Base-by-base conservation (phyloP, 2,329 filamentous ascomycete species). In the Proliferodiscus dingleyae region DNA sequence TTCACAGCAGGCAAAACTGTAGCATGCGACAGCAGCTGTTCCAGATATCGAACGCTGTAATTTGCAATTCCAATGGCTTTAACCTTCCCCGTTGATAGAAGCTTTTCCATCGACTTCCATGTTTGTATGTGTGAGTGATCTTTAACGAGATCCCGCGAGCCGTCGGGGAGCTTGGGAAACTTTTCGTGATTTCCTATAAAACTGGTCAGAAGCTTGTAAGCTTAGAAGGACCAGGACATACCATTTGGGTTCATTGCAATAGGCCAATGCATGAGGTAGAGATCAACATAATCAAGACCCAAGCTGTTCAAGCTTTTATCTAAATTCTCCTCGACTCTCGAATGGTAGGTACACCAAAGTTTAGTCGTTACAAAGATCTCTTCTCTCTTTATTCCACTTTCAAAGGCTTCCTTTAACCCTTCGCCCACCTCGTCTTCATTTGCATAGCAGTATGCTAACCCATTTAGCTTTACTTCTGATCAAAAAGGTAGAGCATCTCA, bases 261-360 rank as follows among this genome's bases (percentile, higher is more conserved):
- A 5, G 87, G 85, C 87, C 87, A 93, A 70, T 95, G 88, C 71
- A 94, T 78, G 29, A 94, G 74, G 63, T 80, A 89, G 46, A 94
- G 71, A 64, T 94, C 89, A 4, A 94, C 76, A 64, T 94, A 91
- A 54, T 89, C 84, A 38, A 93, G 71, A 2, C 87, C 85, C 28
- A 94, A 70, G 49, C 77, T 75, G 68, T 83, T 78, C 63, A 93
- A 71, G 59, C 82, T 86, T 73, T 83, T 81, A 54, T 88, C 79
- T 28, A 93, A 73, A 28, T 77, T 81, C 58, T 84, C 70, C 66
- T 85, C 81, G 5, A 81, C 81, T 5, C 82, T 74, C 23, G 78
- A 79, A 66, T 85, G 83, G 70, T 86, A 90, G 41, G 85, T 88
- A 61, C 81, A 84, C 80, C 80, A 84, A 28, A 85, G 67, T 63